These are phyloP conservation scores for Clavispora santaluciae DNA, from an alignment of 805 yeast genomes.

Conservation along the genomic window DNA sequence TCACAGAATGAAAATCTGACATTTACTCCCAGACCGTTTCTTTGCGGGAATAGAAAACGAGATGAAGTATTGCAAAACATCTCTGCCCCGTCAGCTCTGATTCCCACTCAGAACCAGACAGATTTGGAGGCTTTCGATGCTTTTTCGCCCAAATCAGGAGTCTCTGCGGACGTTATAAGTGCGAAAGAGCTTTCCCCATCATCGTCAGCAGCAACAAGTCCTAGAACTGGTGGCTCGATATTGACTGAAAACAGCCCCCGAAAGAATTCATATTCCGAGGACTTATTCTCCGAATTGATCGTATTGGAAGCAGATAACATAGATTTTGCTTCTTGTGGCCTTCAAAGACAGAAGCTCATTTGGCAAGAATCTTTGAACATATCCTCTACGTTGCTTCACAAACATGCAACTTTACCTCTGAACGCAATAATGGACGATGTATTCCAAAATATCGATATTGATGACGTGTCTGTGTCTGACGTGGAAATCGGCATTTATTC, in stretches of 20 bases:
- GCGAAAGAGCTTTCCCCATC: too few relatives aligned
- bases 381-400: background rate
- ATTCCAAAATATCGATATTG: background rate
- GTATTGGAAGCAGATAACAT: background rate
- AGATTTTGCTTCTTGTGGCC: background rate
- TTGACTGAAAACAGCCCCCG: background rate
- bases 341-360: background rate
- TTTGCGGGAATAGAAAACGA: background rate
- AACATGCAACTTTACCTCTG: background rate
- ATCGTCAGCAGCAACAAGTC: too few relatives aligned
- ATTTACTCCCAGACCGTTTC: background rate
- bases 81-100: too few relatives aligned
- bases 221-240: too few relatives aligned
- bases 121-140: too few relatives aligned
- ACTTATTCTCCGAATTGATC: too few relatives aligned
- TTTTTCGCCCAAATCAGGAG: too few relatives aligned
- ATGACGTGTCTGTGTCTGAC: background rate
- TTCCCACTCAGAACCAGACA: too few relatives aligned
- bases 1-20: background rate
- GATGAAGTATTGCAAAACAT: too few relatives aligned
- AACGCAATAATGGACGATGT: background rate
- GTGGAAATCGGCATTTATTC: background rate
- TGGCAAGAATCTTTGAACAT: background rate
- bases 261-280: too few relatives aligned
- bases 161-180: too few relatives aligned